Conservation (phyloP, 768 basidiomycete species). For the Cystobasidium tubakii region DNA sequence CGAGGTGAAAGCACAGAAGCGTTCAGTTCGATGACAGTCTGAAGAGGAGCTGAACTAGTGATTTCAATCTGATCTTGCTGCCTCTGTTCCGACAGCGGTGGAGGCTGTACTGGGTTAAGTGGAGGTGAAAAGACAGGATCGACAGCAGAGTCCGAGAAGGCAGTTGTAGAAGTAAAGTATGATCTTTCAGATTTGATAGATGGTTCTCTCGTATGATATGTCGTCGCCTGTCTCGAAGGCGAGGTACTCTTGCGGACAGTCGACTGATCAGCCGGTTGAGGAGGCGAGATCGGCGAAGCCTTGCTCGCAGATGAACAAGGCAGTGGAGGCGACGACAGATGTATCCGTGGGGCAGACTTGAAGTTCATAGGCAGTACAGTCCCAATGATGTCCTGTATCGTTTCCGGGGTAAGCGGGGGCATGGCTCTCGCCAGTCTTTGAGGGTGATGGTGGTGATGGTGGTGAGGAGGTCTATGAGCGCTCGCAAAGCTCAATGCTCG, state of each 20-base stretch:
- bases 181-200: slow-evolving; percentile 13
- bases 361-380: slow-evolving; percentile 13
- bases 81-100: no score
- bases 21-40: not conserved
- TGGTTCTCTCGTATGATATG: not conserved
- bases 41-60: not conserved
- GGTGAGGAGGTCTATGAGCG: not conserved
- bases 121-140: slow-evolving; percentile 12
- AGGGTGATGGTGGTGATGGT: not conserved
- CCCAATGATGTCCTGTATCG: slow-evolving; percentile 8
- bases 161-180: not conserved
- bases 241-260: not conserved
- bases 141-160: slow-evolving; percentile 2
- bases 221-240: not conserved
- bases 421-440: not conserved
- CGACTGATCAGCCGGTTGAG: not conserved
- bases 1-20: not conserved
- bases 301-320: not conserved
- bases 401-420: slow-evolving; percentile 1
- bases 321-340: not conserved
- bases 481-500: slow-evolving; percentile 8
- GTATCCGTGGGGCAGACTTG: not conserved
- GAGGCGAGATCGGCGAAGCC: not conserved
- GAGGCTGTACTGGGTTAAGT: no score
- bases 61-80: not conserved